Base-by-base conservation (phyloP, 352 stramenopile species). In the Pythium angustatum region DNA sequence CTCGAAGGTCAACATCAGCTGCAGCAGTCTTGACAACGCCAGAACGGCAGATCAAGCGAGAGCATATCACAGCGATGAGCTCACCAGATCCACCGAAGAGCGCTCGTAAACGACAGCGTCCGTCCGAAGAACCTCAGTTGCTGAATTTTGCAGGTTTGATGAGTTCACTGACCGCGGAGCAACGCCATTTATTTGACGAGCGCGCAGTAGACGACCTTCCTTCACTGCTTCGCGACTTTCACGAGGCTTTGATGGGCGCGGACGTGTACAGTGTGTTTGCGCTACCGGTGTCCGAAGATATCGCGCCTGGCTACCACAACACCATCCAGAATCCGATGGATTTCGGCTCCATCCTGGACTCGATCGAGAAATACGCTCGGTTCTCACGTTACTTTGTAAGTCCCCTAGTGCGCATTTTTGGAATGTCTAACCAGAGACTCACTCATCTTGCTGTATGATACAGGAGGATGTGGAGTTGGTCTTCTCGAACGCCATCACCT, bases 291-390 rank as follows among this genome's bases (percentile, higher is more conserved):
- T 91, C 82, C 3, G 91, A 98, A 56, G 81, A 86, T 5, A 87
- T 97, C 52, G 91, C 93, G n/a, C 95, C 95, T 3, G 86, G 88
- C n/a, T 98, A 98, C 63, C 96, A 79, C 12, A 72, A 91, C 45
- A 81, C 97, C 43, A 91, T 98, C 61, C 57, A 56, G 24, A 79
- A 88, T 41, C 95, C 95, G 12, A 98, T 97, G 86, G 94, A 98
- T 78, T 98, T 98, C 75, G 85, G 88, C n/a, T 97, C 86, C 7
- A 98, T 98, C 68, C 76, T 83, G 52, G 78, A 91, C 26, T 91
- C 88, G 53, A 76, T 98, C 57, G 57, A 76, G 38, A 74, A 78
- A 45, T 96, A 92, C 71, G 63, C 59, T 27, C 76, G 72, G 51
- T 93, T 96, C 60, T 68, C 71, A 36, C 74, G 87, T 28, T 96